Percentiles rank a stretch among this genome's conserved stretches.
Conservation (phyloP, 2,329 filamentous ascomycete genomes). For the Diatrype stigma region DNA sequence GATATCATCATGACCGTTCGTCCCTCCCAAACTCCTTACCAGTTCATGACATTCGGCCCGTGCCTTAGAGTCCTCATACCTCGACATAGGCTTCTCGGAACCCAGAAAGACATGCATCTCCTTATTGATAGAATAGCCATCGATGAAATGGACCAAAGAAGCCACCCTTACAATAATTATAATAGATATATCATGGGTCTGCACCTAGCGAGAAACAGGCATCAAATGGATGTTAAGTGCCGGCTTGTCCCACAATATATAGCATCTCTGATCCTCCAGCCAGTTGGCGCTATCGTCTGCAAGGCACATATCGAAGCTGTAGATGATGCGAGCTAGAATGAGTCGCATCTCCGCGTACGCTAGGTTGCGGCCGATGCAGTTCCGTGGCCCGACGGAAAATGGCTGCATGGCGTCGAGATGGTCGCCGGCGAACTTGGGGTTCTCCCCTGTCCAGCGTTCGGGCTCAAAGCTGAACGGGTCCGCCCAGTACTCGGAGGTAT, state of each 20-base stretch:
- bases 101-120: too few relatives aligned
- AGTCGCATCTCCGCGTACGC: constrained; percentile 36
- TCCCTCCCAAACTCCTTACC: too few relatives aligned
- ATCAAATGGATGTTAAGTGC: constrained; percentile 25
- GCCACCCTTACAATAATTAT: too few relatives aligned
- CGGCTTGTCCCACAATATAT: constrained; percentile 26
- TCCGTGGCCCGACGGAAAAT: constrained; percentile 24
- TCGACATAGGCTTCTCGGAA: too few relatives aligned
- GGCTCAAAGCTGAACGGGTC: not conserved
- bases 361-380: constrained; percentile 31
- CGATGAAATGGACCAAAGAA: too few relatives aligned
- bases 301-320: constrained; percentile 31
- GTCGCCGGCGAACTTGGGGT: not conserved
- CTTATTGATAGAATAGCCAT: too few relatives aligned
- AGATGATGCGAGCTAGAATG: constrained; percentile 31
- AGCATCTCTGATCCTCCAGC: constrained; percentile 25
- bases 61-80: too few relatives aligned
- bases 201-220: constrained; percentile 5
- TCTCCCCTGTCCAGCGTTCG: not conserved
- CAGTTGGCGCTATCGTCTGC: constrained; percentile 20
- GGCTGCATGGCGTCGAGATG: not conserved
- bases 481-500: not conserved
- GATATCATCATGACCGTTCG: too few relatives aligned
- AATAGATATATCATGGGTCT: too few relatives aligned
- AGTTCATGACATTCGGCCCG: too few relatives aligned